phyloP scores from a whole-genome alignment of 768 basidiomycete genomes.

The Hericium alpestre region DNA sequence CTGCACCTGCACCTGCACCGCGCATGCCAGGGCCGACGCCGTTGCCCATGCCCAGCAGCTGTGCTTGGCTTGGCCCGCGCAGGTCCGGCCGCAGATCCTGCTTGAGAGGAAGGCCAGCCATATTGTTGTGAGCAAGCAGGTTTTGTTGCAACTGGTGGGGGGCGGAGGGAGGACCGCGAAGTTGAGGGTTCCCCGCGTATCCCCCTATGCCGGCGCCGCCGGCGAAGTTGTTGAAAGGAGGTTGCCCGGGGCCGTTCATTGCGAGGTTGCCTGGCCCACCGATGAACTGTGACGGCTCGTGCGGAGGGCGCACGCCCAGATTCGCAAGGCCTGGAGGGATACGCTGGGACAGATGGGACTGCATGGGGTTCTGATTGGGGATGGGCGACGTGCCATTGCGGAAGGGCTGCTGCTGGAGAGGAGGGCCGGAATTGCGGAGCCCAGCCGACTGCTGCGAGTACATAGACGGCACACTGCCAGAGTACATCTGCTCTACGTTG shows the following conservation, averaged over 20 bases:
- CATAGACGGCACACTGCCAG: constrained; percentile 35
- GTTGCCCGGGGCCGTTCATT: background rate
- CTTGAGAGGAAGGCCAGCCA: constrained; percentile 41
- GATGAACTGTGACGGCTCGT: constrained; percentile 60
- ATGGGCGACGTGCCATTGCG: constrained; percentile 65
- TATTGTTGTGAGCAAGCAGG: constrained; percentile 33
- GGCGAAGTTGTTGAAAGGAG: constrained; percentile 40
- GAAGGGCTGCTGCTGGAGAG: constrained; percentile 52
- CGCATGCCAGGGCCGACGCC: constrained; percentile 30
- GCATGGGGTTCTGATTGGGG: constrained; percentile 34
- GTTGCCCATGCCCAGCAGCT: constrained; percentile 30
- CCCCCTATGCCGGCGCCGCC: constrained; percentile 19
- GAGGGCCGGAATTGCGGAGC: constrained; percentile 41
- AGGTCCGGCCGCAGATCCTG: constrained; percentile 51
- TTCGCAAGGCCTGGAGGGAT: constrained; percentile 76
- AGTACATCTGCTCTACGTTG: constrained; percentile 46
- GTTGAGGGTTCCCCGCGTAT: constrained; percentile 25
- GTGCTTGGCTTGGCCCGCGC: constrained; percentile 37
- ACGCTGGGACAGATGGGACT: constrained; percentile 41
- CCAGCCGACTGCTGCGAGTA: constrained; percentile 42
- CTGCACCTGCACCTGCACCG: constrained; percentile 26
- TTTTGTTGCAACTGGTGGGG: constrained; percentile 32
- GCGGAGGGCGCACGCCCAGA: constrained; percentile 71
- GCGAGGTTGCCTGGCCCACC: constrained; percentile 9
- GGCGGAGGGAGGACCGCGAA: constrained; percentile 40